Base-by-base conservation (phyloP, 2,329 filamentous ascomycete genomes). In the Graphium sp. region DNA sequence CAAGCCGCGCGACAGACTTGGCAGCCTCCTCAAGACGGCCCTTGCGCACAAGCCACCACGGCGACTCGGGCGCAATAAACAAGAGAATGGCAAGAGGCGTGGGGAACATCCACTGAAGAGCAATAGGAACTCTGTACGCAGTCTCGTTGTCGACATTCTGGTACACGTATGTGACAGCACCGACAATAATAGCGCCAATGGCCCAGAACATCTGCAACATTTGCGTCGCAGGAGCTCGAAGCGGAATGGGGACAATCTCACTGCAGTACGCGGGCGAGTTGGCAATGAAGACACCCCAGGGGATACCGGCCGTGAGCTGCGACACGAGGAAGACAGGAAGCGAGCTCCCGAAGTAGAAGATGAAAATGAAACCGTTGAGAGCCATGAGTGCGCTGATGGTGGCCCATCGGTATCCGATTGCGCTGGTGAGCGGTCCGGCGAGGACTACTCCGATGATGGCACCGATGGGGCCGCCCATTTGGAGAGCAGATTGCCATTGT, bases 81-180 rank as follows among this genome's bases (percentile, higher is more conserved):
- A 81, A 70, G 34, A 69, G 74, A 31, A 78, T 49, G 26, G 72
- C 60, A 6, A 81, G 57, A 3, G 74, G 74, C 6, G 76, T 46
- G 0, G 76, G 75, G 75, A 75, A 82, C 57, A 82, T 77, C 76
- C 77, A 83, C 52, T 83, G 77, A 22, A 82, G 53, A 2, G 66
- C 74, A 38, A 76, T 81, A 2, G 77, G 76, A 31, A 78, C 75
- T 25, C 72, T 61, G 47, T 74, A 78, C 0, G 70, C 66, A 71
- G 71, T 77, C 46, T 80, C 59, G 39, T 80, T 74, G 5, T 65
- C 46, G 24, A 6, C 5, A 6, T 9, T 43, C 36, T 68, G 60
- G 53, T 62, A 70, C 29, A 46, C 41, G 40, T 62, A 71, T 13
- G 62, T 63, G 30, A 64, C 56, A 25, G 46, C 67, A 15, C 55